Base-by-base conservation (phyloP, 192 early-diverging fungal genomes). In the Backusella circina region DNA sequence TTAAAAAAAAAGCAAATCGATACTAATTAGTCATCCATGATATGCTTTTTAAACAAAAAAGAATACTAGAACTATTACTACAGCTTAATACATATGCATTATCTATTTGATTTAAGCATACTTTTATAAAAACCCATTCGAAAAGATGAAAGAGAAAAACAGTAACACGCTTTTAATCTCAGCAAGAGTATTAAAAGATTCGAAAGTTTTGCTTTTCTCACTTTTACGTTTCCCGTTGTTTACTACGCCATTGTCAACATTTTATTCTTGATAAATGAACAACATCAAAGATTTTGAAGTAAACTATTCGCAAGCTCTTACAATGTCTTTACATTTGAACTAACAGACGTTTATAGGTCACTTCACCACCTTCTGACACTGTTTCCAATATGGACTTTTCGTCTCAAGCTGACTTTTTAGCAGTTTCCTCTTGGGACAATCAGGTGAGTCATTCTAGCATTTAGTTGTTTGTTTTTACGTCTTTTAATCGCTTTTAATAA, bases 381-480 rank as follows among this genome's bases (percentile, higher is more conserved):
- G 88, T 98, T 74, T 95, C 92, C n/a, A 89, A 85, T 47, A 74
- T 99, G 23, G 78, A 89, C 36, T 99, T 96, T 80, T 94, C 91
- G 35, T 90, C 95, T 3, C 84, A 87, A 70, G 92, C 92, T 7
- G 93, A 98, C 72, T 91, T 90, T 54, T 85, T 99, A 44, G 93
- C 97, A 4, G 95, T 91, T 0, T 88, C 91, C 26, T 95, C 94
- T 23, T 99, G 97, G 95, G 96, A 98, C 78, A 93, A 93, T 80
- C 84, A 87, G 70, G 82, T 69, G 57, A 33, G 31, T 70, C 50
- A 6, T 70, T 35, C 7, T n/a, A 16, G 26, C 26, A 10, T 3
- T 5, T 28, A 28, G n/a, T 26, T 28, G 5, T 3, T 3, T 61
- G 47, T 5, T 18, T 44, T 70, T 28, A n/a, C n/a, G n/a, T 44